Base-by-base conservation (phyloP, 176 grass and related monocot species). In the Oryza glumipatula region DNA sequence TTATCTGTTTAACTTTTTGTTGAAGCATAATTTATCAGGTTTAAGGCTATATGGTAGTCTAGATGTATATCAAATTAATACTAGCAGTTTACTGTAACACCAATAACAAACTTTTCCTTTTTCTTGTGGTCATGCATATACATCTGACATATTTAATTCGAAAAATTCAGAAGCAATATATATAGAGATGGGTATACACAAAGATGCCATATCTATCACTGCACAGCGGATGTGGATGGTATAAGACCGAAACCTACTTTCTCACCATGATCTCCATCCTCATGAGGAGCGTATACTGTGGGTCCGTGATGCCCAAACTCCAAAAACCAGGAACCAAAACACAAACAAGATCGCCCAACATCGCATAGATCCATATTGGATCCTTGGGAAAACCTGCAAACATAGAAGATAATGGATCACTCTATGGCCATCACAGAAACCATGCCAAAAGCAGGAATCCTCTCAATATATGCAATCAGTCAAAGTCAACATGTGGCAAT, bases 241-340 rank as follows among this genome's bases (percentile, higher is more conserved):
- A 51, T 52, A 28, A 2, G 13, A 78, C 44, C 10, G 17, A 72
- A 81, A 65, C 58, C 52, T 43, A 68, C 1, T 66, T 71, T 72
- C 36, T 61, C 63, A 43, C 2, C 39, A 11, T 84, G 69, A 68
- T 26, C 22, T 70, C 41, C 58, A 65, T 82, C 36, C 23, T 94
- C 84, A 91, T 14, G 86, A 85, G 14, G 88, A 77, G 49, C 91
- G 96, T 52, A 87, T 56, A 33, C 56, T 79, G 28, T 81, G 96
- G 10, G 93, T 98, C 33, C 88, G 86, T 15, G 93, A 94, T 66
- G 90, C 88, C 93, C 93, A 98, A 71, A 98, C 81, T 75, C 93
- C 91, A 84, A 98, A 95, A 28, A 88, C 88, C 45, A 98, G 90
- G 89, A 95, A 98, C 81, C 93, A 98, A n/a, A 93, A 95, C 71